Percentiles rank a stretch among this genome's conserved stretches.
phyloP scores from a whole-genome alignment of 345 rosid genomes.

The Toxicodendron radicans region DNA sequence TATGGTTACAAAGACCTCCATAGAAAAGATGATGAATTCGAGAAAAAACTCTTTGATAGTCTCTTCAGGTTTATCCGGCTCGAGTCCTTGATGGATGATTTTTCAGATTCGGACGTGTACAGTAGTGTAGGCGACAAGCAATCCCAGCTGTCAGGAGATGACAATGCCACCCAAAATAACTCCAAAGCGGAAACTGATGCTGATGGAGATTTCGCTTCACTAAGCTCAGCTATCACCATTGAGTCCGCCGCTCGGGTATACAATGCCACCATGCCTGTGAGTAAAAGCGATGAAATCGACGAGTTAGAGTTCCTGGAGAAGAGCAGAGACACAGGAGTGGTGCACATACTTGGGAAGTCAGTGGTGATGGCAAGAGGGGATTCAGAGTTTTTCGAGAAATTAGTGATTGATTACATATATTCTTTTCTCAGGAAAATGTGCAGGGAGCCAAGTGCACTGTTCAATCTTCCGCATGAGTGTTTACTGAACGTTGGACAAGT shows the following conservation, averaged over 20 bases:
- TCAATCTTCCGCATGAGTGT: conserved; percentile 28
- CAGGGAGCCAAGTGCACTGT: conserved; percentile 27
- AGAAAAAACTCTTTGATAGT: conserved; percentile 28
- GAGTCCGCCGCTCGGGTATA: neutral
- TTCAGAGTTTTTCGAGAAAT: conserved; percentile 24
- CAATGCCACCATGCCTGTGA: neutral
- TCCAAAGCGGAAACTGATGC: neutral
- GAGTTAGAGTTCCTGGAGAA: conserved; percentile 28
- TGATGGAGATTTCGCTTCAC: neutral
- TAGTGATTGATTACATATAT: conserved; percentile 27
- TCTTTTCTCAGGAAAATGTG: conserved; percentile 30
- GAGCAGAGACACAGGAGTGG: conserved; percentile 30
- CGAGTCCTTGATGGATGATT: conserved; percentile 33
- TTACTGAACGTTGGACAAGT: conserved; percentile 35
- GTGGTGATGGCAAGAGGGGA: conserved; percentile 26
- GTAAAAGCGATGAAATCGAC: conserved; percentile 2
- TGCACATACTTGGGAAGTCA: conserved; percentile 32
- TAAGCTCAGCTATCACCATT: conserved; percentile 6
- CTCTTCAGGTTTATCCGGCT: conserved; percentile 31
- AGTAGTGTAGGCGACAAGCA: conserved; percentile 23
- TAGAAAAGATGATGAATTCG: conserved; percentile 35
- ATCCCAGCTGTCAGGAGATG: conserved; percentile 5
- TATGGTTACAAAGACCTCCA: conserved; percentile 41
- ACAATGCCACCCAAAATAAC: neutral
- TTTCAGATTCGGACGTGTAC: conserved; percentile 25